Conservation (phyloP, 352 stramenopile genomes). For the Sclerospora graminicola region DNA sequence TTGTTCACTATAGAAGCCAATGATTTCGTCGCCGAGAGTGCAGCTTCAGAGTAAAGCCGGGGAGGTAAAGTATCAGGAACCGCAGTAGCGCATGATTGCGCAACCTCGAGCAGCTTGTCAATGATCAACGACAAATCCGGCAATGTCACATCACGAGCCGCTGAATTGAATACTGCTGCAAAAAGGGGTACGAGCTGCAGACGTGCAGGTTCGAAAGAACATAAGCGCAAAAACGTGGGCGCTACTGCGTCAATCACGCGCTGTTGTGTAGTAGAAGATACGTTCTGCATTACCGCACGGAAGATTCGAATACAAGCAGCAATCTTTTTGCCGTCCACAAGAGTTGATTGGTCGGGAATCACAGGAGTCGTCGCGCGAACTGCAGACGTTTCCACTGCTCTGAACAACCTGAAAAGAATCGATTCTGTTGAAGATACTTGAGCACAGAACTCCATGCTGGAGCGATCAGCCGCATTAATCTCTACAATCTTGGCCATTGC, state of each 20-base stretch:
- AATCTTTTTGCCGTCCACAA: conserved; percentile 37
- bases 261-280: conserved; percentile 50
- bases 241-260: conserved; percentile 47
- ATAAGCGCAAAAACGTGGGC: conserved; percentile 41
- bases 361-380: conserved; percentile 20
- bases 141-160: conserved; percentile 41
- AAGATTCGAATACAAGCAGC: conserved; percentile 49
- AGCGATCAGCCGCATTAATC: conserved; percentile 54
- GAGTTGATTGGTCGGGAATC: conserved; percentile 1
- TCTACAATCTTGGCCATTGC: conserved; percentile 76
- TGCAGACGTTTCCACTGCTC: conserved; percentile 50
- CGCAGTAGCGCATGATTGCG: conserved; percentile 29
- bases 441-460: conserved; percentile 79
- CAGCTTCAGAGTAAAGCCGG: conserved; percentile 33
- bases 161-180: conserved; percentile 69
- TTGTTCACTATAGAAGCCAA: conserved; percentile 84
- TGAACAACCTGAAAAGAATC: conserved; percentile 58
- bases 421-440: conserved; percentile 24
- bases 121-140: conserved; percentile 59
- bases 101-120: conserved; percentile 66
- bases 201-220: conserved; percentile 20
- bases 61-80: conserved; percentile 5
- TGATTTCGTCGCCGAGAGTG: conserved; percentile 58
- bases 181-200: conserved; percentile 73
- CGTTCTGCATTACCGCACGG: conserved; percentile 70